These are phyloP conservation scores for Trichoderma sp. DNA, from an alignment of 2,329 filamentous ascomycete genomes.

Conservation along the genomic window DNA sequence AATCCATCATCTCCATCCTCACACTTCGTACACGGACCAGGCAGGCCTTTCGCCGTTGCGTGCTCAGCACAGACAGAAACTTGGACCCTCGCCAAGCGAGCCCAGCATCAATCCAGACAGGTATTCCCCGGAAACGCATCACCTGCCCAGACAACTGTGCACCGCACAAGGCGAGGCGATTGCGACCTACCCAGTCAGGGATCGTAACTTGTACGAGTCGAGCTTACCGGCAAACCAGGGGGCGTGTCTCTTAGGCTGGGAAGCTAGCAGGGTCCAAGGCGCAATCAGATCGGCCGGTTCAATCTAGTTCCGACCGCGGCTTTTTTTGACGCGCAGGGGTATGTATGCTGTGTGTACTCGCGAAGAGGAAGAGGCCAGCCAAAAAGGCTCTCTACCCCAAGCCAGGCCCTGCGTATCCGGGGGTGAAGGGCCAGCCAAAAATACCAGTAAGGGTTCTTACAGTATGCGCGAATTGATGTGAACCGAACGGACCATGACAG, in stretches of 20 bases:
- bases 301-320: constrained; percentile 20
- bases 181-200: constrained; percentile 17
- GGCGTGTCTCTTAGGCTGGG: constrained; percentile 6
- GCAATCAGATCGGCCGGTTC: constrained; percentile 19
- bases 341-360: not conserved
- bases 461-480: constrained; percentile 20
- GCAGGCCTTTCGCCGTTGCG: not conserved
- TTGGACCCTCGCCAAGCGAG: not conserved
- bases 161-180: constrained; percentile 3
- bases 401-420: not conserved
- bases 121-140: constrained; percentile 12
- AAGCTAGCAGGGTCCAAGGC: not conserved
- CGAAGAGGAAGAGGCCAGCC: not conserved
- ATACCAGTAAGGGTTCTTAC: not conserved
- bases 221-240: constrained; percentile 1
- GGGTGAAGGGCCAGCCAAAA: not conserved
- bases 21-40: not conserved
- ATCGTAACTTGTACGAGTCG: not conserved
- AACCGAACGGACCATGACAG: not conserved
- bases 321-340: constrained; percentile 18
- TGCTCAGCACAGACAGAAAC: not conserved
- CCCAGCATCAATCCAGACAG: not conserved
- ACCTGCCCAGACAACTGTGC: not conserved
- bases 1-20: not conserved
- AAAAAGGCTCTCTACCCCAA: not conserved